Conservation (phyloP, 2,329 filamentous ascomycete species). For the Blastomyces percursus region DNA sequence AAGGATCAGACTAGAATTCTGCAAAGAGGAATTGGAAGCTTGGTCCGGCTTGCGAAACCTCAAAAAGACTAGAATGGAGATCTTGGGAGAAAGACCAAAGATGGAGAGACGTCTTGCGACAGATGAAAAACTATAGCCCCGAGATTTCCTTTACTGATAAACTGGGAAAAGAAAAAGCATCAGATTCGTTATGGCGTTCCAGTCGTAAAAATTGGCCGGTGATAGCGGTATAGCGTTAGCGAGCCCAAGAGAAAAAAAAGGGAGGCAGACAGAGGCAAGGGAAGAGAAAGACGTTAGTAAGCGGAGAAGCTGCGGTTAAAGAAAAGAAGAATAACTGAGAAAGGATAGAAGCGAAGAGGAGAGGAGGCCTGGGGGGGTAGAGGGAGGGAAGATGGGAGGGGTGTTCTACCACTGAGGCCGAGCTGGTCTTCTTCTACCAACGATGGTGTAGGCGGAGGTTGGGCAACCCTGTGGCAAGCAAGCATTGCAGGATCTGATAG, state of each 20-base stretch:
- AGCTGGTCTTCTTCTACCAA: neutral
- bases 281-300: constrained; percentile 9
- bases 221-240: constrained; percentile 14
- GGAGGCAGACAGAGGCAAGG: constrained; percentile 1
- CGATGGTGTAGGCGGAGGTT: constrained; percentile 1
- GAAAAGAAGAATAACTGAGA: constrained; percentile 3
- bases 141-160: constrained; percentile 7
- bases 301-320: constrained; percentile 9
- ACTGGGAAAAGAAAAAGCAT: constrained; percentile 14
- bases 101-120: constrained; percentile 5
- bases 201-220: constrained; percentile 25
- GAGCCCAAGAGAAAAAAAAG: constrained; percentile 13
- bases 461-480: constrained; percentile 1
- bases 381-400: too few relatives aligned
- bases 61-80: neutral
- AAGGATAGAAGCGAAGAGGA: neutral
- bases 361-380: neutral
- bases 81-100: neutral
- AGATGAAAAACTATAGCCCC: constrained; percentile 6
- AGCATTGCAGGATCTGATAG: constrained; percentile 9
- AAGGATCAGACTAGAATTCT: neutral
- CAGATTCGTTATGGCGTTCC: constrained; percentile 26
- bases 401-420: neutral
- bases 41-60: neutral
- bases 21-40: neutral